A percentile compares a stretch with the other conserved stretches of the same genome.
phyloP scores from a whole-genome alignment of 2,329 filamentous ascomycete genomes.

The Penicillium verrucosum region DNA sequence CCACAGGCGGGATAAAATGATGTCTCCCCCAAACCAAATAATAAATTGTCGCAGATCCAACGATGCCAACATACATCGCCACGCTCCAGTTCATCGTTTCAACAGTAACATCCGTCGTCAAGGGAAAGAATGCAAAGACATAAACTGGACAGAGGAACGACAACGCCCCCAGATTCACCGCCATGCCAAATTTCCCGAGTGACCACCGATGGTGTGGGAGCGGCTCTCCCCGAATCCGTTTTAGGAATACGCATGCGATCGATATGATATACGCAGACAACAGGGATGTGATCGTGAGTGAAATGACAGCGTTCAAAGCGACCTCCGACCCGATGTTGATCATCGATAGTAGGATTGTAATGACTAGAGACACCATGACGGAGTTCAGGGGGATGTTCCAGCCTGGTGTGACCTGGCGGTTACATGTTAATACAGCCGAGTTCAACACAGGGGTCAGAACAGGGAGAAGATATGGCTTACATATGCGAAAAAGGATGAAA shows the following conservation, averaged over 20 bases:
- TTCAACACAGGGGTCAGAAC: background rate
- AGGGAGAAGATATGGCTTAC: slow-evolving; percentile 24
- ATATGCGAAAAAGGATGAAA: slow-evolving; percentile 37
- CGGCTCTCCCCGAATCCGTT: slow-evolving; percentile 41
- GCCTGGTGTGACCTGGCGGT: slow-evolving; percentile 33
- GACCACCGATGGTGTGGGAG: slow-evolving; percentile 47
- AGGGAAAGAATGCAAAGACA: slow-evolving; percentile 48
- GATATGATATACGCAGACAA: slow-evolving; percentile 47
- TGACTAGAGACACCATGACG: slow-evolving; percentile 46
- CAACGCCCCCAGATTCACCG: slow-evolving; percentile 44
- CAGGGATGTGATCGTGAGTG: slow-evolving; percentile 42
- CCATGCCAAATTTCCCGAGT: slow-evolving; percentile 45
- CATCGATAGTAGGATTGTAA: slow-evolving; percentile 47
- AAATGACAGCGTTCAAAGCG: slow-evolving; percentile 45
- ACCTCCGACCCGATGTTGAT: slow-evolving; percentile 53
- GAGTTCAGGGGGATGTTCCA: slow-evolving; percentile 48
- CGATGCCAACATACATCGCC: slow-evolving; percentile 45
- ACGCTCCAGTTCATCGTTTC: slow-evolving; percentile 50
- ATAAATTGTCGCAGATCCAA: slow-evolving; percentile 44
- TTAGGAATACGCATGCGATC: slow-evolving; percentile 48
- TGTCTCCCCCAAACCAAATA: slow-evolving; percentile 43
- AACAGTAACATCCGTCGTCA: slow-evolving; percentile 29
- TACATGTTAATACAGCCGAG: background rate
- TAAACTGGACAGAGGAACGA: slow-evolving; percentile 41
- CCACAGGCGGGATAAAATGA: slow-evolving; percentile 42